Evolutionary conservation across 768 basidiomycete genomes (phyloP), one percentile per base, ranked within the genome.

Genomic region (Lactarius quietus): DNA sequence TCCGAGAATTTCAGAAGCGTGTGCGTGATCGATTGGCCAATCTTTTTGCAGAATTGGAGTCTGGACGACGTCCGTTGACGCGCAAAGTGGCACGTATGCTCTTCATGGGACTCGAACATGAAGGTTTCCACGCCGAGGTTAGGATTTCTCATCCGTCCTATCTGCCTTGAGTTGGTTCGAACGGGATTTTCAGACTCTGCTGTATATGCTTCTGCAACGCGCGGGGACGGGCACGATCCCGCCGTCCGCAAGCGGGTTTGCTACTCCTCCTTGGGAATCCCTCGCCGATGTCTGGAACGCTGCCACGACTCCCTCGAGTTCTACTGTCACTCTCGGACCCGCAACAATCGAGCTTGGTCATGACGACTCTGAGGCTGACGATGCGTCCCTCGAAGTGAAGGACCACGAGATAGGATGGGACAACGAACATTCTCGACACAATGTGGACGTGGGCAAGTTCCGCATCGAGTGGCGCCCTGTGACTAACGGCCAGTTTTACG

Each of bases 131-230:
- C 72, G 81, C 83, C 3, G 97, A 98, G 80, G 84, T 85, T 69
- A 57, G 71, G 7, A 28, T 39, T 54, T 8, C 28, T 9, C n/a
- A 28, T 14, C 38, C 23, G 6, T 15, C 18, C 6, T n/a, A n/a
- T 35, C 1, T 23, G 12, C 33, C 9, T 51, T 31, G 36, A 18
- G 53, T 28, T 57, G 39, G 51, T 28, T 5, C 64, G 28, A 28
- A 62, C 23, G 65, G 9, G 10, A 39, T 58, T 9, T 20, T 23
- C 59, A 86, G 82, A 99, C 97, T 0, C 79, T 98, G 29, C 79
- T 98, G 3, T 98, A 98, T 76, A 98, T 98, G 93, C 85, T 96
- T 14, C 73, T 95, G 5, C 96, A 94, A 73, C 83, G 86, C 54
- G 85, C 89, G 20, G 90, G 89, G 43, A 84, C 79, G 0, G 89